Evolutionary conservation across 106 monocot genomes (phyloP).

Genomic region (Dactylorhiza incarnata): DNA sequence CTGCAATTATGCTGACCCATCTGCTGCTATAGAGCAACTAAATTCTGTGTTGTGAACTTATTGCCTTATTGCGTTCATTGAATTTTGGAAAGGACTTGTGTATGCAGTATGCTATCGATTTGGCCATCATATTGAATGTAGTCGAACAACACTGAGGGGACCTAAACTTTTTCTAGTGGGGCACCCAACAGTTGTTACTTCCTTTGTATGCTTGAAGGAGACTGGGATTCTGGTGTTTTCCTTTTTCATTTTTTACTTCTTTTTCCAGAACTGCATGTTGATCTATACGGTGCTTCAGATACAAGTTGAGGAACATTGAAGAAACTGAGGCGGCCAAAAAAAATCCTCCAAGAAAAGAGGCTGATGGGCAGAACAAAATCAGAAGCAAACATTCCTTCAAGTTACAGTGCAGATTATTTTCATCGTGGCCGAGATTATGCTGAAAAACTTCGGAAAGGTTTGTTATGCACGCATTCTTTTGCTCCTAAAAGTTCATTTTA

Average conservation of each 20-base stretch:
- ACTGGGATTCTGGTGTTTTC: not conserved
- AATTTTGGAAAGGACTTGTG: not conserved
- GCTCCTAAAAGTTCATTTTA: not conserved
- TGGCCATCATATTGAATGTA: no score
- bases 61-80: not conserved
- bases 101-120: no score
- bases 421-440: constrained; percentile 91
- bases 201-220: no score
- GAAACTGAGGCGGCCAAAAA: constrained; percentile 99
- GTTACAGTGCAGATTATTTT: constrained; percentile 96
- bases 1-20: not conserved
- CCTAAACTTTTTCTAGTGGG: no score
- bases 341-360: constrained; percentile 89
- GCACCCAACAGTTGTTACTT: no score
- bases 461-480: constrained; percentile 6
- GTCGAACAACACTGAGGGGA: no score
- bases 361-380: constrained; percentile 66
- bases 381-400: constrained; percentile 75
- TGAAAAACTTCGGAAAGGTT: constrained; percentile 88
- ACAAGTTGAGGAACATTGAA: constrained; percentile 90
- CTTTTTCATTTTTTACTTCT: not conserved
- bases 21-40: not conserved
- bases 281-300: constrained; percentile 34
- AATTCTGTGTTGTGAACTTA: not conserved
- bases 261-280: not conserved